Evolutionary conservation across 352 stramenopile species (phyloP).

Genomic region (Globisporangium paroecandrum): DNA sequence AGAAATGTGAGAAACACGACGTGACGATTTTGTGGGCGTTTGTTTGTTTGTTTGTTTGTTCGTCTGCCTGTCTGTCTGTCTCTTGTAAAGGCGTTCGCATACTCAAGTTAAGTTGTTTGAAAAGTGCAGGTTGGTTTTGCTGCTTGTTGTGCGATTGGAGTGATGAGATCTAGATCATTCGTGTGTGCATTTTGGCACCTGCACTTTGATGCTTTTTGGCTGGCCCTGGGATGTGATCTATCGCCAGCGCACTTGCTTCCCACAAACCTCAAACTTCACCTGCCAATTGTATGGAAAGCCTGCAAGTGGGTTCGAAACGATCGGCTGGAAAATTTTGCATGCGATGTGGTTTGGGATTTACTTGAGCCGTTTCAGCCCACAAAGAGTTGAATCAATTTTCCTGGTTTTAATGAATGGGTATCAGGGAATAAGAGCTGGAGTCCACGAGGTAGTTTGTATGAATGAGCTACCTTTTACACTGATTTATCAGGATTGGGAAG

Average conservation of each 20-base stretch:
- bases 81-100: neutral
- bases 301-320: neutral
- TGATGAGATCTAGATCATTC: neutral
- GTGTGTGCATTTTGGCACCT: no score
- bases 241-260: neutral
- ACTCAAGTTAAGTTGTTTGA: neutral
- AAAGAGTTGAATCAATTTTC: neutral
- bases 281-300: neutral
- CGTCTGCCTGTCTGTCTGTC: neutral
- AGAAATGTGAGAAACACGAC: neutral
- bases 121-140: neutral
- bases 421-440: neutral
- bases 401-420: neutral
- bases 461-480: neutral
- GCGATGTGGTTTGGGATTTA: neutral
- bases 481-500: neutral
- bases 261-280: neutral
- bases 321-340: neutral
- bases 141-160: neutral
- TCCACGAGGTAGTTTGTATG: neutral
- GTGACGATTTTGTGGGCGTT: neutral
- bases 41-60: neutral
- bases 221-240: neutral
- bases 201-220: no score
- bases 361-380: neutral